These are phyloP conservation scores for Aegilops umbellulata DNA, from an alignment of 176 grass and related monocot species.

Conservation along the genomic window DNA sequence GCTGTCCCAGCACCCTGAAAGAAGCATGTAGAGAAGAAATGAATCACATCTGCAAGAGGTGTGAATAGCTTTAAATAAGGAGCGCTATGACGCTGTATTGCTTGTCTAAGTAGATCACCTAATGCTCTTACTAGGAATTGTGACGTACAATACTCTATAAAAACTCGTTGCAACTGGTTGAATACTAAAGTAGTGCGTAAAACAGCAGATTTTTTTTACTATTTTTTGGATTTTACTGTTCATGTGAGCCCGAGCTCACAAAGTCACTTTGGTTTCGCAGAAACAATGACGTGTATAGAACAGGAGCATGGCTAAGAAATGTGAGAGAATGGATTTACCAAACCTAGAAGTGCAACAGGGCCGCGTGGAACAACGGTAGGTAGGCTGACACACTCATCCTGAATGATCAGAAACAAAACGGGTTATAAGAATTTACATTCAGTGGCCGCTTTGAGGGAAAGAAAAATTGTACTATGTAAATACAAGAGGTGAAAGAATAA, in stretches of 20 bases:
- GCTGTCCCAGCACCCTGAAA: slow-evolving; percentile 78
- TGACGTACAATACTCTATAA: background rate
- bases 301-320: background rate
- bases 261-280: background rate
- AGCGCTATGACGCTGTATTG: background rate
- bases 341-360: slow-evolving; percentile 89
- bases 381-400: slow-evolving; percentile 90
- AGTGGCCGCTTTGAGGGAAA: background rate
- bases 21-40: slow-evolving; percentile 1
- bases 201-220: no score
- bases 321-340: slow-evolving; percentile 57
- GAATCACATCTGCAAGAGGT: background rate
- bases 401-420: slow-evolving; percentile 19
- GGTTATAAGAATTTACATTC: background rate
- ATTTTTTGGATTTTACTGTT: no score
- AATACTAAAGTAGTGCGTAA: background rate
- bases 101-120: background rate
- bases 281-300: background rate
- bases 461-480: background rate
- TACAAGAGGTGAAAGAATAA: background rate
- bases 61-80: background rate
- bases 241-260: background rate
- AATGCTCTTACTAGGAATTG: background rate
- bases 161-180: background rate
- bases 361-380: slow-evolving; percentile 71